A percentile compares a stretch with the other conserved stretches of the same genome.
phyloP scores from a whole-genome alignment of 2,329 filamentous ascomycete genomes.

The Pseudogymnoascus sp. region DNA sequence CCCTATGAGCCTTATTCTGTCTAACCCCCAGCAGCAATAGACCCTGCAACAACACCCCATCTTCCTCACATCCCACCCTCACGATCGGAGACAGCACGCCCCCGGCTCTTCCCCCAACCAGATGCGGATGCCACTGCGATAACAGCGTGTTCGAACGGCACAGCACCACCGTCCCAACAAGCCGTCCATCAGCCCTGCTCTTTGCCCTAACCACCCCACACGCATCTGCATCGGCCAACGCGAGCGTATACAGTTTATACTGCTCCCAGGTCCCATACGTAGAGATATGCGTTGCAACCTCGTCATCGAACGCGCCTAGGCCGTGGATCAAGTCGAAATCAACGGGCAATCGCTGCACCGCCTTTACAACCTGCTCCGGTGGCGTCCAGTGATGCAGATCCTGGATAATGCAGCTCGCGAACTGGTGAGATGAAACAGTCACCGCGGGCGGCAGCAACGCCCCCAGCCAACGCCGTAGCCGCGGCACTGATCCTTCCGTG shows the following conservation, averaged over 20 bases:
- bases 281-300: conserved; percentile 53
- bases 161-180: conserved; percentile 58
- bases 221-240: conserved; percentile 49
- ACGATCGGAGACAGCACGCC: conserved; percentile 62
- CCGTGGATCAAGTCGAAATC: conserved; percentile 60
- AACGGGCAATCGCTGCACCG: conserved; percentile 42
- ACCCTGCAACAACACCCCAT: conserved; percentile 56
- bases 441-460: conserved; percentile 30
- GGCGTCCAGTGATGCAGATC: conserved; percentile 53
- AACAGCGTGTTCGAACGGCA: conserved; percentile 52
- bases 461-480: conserved; percentile 63
- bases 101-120: conserved; percentile 43
- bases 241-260: conserved; percentile 58
- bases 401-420: conserved; percentile 56
- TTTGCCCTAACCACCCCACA: conserved; percentile 62
- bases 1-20: conserved; percentile 58
- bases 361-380: conserved; percentile 53
- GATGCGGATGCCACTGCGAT: conserved; percentile 36
- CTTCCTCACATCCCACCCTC: conserved; percentile 53
- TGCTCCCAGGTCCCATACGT: conserved; percentile 56
- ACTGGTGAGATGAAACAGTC: conserved; percentile 60
- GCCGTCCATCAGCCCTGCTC: conserved; percentile 49
- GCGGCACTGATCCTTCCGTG: conserved; percentile 34
- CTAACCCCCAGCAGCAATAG: conserved; percentile 57
- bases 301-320: conserved; percentile 38